Percentiles rank a stretch among this genome's conserved stretches.
These are phyloP conservation scores for Ophiostoma populinum DNA, from an alignment of 2,329 filamentous ascomycete genomes.

Conservation along the genomic window DNA sequence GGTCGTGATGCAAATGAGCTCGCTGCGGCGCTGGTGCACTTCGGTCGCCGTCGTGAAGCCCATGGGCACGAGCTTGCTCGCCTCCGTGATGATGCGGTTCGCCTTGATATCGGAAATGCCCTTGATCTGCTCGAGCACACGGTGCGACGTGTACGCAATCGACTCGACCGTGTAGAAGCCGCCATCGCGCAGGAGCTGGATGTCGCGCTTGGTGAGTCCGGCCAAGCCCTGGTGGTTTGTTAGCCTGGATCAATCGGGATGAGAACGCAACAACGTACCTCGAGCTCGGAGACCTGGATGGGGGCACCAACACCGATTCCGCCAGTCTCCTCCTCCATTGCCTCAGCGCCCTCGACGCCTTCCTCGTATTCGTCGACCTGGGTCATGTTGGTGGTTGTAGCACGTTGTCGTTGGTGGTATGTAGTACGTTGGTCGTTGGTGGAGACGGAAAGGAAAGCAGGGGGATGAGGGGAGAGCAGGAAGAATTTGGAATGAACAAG, in stretches of 20 bases:
- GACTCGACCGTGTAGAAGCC: conserved; percentile 93
- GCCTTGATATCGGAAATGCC: conserved; percentile 97
- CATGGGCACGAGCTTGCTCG: conserved; percentile 93
- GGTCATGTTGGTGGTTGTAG: conserved; percentile 21
- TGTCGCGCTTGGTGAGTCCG: conserved; percentile 85
- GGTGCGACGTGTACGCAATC: conserved; percentile 76
- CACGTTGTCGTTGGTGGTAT: too few relatives aligned
- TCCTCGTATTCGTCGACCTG: conserved; percentile 49
- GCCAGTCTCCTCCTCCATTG: conserved; percentile 18
- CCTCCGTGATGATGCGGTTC: conserved; percentile 75
- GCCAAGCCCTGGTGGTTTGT: conserved; percentile 48
- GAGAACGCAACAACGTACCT: conserved; percentile 38
- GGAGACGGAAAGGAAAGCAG: neutral
- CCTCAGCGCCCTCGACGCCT: conserved; percentile 46
- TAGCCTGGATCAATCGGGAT: neutral
- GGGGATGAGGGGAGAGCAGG: neutral
- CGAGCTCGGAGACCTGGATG: conserved; percentile 67
- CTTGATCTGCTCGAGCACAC: conserved; percentile 84
- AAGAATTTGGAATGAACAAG: neutral
- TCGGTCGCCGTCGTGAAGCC: conserved; percentile 97
- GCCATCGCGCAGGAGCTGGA: conserved; percentile 79
- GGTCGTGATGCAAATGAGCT: conserved; percentile 94
- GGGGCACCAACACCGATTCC: conserved; percentile 80
- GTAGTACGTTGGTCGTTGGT: neutral
- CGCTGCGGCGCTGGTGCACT: conserved; percentile 93